Evolutionary conservation across 2,329 filamentous ascomycete species (phyloP).

Genomic region (Lachnellula suecica): DNA sequence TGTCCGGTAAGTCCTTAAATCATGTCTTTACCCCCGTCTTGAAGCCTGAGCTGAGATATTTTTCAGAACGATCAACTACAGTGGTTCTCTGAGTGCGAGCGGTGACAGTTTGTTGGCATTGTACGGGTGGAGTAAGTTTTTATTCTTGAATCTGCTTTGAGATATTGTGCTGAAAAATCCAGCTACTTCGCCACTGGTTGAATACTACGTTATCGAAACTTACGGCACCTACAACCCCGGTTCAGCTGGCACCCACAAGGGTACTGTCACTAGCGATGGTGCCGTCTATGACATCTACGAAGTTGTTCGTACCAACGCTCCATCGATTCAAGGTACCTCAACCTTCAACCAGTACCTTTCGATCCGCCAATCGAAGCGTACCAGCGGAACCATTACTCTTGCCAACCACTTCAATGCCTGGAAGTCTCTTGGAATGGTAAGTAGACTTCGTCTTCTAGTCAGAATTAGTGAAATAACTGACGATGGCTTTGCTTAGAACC

Average conservation of each 20-base stretch:
- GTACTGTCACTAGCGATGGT: conserved; percentile 50
- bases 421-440: conserved; percentile 41
- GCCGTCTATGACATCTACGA: conserved; percentile 48
- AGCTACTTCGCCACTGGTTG: conserved; percentile 50
- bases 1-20: neutral
- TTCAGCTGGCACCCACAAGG: conserved; percentile 46
- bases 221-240: conserved; percentile 40
- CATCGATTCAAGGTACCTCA: conserved; percentile 37
- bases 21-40: neutral
- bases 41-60: neutral
- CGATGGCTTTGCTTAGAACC: conserved; percentile 16
- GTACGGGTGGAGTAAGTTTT: conserved; percentile 62
- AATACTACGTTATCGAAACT: conserved; percentile 59
- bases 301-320: conserved; percentile 20
- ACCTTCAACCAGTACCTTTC: conserved; percentile 55
- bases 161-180: too few species aligned
- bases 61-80: conserved; percentile 37
- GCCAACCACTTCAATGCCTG: conserved; percentile 53
- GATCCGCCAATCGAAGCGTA: conserved; percentile 47
- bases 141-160: too few species aligned
- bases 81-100: conserved; percentile 32
- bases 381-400: conserved; percentile 48
- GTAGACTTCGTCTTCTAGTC: neutral
- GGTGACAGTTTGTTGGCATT: conserved; percentile 50
- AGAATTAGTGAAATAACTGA: neutral